A percentile compares a stretch with the other conserved stretches of the same genome.
phyloP scores from a whole-genome alignment of 2,329 filamentous ascomycete genomes.

The Cladosporium velox region DNA sequence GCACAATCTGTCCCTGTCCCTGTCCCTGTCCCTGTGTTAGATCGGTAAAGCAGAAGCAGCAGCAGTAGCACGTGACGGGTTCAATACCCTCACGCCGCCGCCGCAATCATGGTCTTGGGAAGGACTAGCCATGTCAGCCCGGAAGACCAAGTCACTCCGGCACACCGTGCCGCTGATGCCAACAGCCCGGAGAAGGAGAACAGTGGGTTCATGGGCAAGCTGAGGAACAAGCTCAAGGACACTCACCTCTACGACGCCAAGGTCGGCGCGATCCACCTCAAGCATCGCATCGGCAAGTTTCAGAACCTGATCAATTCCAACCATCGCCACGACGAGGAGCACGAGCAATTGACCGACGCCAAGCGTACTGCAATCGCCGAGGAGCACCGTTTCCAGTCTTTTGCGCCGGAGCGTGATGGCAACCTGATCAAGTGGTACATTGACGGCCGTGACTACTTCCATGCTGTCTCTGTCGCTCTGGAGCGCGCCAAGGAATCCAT shows the following conservation, averaged over 20 bases:
- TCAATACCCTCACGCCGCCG: conserved; percentile 1
- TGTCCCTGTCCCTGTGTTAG: not conserved
- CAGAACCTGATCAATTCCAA: conserved; percentile 75
- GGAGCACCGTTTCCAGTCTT: conserved; percentile 82
- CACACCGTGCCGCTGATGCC: conserved; percentile 1
- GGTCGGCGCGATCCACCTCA: conserved; percentile 59
- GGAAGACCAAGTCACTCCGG: conserved; percentile 10
- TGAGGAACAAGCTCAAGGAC: conserved; percentile 50
- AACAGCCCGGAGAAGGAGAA: conserved; percentile 6
- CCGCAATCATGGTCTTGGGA: conserved; percentile 8
- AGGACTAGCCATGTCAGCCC: conserved; percentile 7
- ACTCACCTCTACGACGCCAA: conserved; percentile 45
- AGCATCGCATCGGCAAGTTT: conserved; percentile 65
- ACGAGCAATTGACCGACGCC: conserved; percentile 79
- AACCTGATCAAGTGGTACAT: conserved; percentile 95
- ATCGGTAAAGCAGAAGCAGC: not conserved
- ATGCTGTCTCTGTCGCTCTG: conserved; percentile 85
- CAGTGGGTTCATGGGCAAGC: conserved; percentile 21
- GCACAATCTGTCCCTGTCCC: not conserved
- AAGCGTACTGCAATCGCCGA: conserved; percentile 74
- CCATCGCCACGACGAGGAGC: conserved; percentile 90
- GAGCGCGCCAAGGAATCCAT: conserved; percentile 89
- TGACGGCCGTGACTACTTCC: conserved; percentile 92
- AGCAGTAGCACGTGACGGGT: not conserved
- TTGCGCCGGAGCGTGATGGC: conserved; percentile 80